phyloP scores from a whole-genome alignment of 2,329 filamentous ascomycete genomes.

The Botryotinia narcissicola region DNA sequence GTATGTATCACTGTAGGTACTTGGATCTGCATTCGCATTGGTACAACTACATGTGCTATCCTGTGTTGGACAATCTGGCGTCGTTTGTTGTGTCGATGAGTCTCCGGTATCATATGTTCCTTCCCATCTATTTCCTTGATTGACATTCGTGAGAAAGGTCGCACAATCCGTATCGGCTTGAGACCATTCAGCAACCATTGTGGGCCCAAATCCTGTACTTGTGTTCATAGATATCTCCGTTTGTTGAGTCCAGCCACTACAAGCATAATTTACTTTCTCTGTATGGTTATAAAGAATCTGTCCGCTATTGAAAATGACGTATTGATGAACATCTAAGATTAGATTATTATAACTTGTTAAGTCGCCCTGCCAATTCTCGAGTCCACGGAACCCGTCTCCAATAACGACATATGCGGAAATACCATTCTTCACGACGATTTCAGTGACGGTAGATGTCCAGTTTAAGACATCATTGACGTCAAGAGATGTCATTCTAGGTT shows the following conservation, averaged over 20 bases:
- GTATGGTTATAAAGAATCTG: slow-evolving; percentile 81
- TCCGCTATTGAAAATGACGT: slow-evolving; percentile 93
- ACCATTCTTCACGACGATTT: slow-evolving; percentile 73
- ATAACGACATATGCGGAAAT: slow-evolving; percentile 74
- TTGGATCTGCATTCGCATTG: slow-evolving; percentile 70
- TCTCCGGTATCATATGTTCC: slow-evolving; percentile 76
- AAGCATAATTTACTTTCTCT: slow-evolving; percentile 83
- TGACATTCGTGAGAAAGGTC: slow-evolving; percentile 81
- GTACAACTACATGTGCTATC: slow-evolving; percentile 68
- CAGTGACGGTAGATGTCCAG: slow-evolving; percentile 76
- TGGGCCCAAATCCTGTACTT: slow-evolving; percentile 82
- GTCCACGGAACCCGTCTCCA: slow-evolving; percentile 91
- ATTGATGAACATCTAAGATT: slow-evolving; percentile 95
- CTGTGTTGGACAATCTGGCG: slow-evolving; percentile 71
- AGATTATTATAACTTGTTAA: slow-evolving; percentile 69
- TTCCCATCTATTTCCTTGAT: slow-evolving; percentile 85
- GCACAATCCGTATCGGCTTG: slow-evolving; percentile 97
- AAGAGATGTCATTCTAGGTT: slow-evolving; percentile 81
- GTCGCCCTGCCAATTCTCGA: slow-evolving; percentile 85
- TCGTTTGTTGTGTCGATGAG: slow-evolving; percentile 52
- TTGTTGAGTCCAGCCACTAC: slow-evolving; percentile 81
- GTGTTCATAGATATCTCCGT: slow-evolving; percentile 69
- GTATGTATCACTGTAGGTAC: slow-evolving; percentile 67
- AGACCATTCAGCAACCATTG: slow-evolving; percentile 93
- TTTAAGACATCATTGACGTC: slow-evolving; percentile 63